Evolutionary conservation across 768 basidiomycete genomes (phyloP), one percentile per base, ranked within the genome.

Genomic region (Termitomyces sp.): DNA sequence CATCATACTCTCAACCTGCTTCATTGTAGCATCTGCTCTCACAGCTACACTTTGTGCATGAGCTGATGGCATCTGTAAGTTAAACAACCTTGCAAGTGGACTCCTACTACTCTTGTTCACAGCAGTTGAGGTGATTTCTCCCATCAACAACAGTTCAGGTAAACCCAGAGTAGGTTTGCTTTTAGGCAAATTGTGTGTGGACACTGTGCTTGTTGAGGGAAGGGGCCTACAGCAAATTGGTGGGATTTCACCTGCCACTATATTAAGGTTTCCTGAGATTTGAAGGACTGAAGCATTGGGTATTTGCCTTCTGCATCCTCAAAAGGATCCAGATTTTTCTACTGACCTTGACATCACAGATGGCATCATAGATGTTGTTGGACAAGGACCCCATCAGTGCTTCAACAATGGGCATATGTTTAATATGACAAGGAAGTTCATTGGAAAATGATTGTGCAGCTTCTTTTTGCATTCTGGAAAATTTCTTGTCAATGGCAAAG

Each of bases 341-440:
- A 3, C 70, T 66, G 21, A 79, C 65, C 27, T 89, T 85, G 2
- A 88, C 80, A 53, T 89, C 86, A 63, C 93, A 91, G 42, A 93
- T 88, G 1, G 88, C 88, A 50, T 88, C 88, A 63, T 86, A 87
- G 17, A 93, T 63, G 57, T 88, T 83, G 52, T 77, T 80, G 16
- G 83, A 76, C 16, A 82, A 75, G 6, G 85, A 81, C 25, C 91
- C 89, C n/a, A 91, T 79, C 16, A 94, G 66, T 16, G 85, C 85
- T 61, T 92, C 91, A 14, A 92, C 68, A 42, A 92, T 70, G 0
- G 89, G 88, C 68, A 90, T 83, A 50, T 79, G 78, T 68, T 86
- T 89, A 63, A 93, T 80, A 42, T 81, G 81, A 35, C 86, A 80
- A 2, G 89, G 86, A 39, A 92, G 77, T 50, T 74, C 81, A 57